Evolutionary conservation across 2,329 filamentous ascomycete genomes (phyloP), one percentile per base, ranked within the genome.

Genomic region (Golovinomyces cichoracearum): DNA sequence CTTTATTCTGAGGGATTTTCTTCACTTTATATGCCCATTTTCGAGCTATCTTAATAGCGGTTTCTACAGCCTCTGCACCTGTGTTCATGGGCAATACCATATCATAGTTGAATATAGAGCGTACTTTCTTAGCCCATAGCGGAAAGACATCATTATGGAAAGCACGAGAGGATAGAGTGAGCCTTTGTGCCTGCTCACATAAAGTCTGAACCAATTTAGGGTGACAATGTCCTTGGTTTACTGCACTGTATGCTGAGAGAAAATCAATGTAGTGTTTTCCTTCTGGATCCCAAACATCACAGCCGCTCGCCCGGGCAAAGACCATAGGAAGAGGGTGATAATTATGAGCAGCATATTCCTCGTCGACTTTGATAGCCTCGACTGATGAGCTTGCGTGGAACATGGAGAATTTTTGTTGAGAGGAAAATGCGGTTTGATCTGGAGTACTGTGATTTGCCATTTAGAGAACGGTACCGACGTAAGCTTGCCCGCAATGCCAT

Each of bases 71-170:
- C 66, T 95, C 88, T 21, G 88, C 88, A 51, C 88, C 88, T 1
- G 88, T 95, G 69, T 94, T 94, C 86, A 95, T 94, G 55, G 88
- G 88, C 63, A 95, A 66, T 29, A 93, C 84, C 88, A 94, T 94
- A 65, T 95, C 88, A 63, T 92, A 95, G 53, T 84, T 85, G 63
- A 94, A 93, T 62, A 83, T 78, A 55, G 75, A 66, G 57, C 83
- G 86, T 54, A 93, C 79, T 66, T 90, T 93, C 66, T 93, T 80
- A 5, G 88, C 88, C 71, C 93, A 95, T 54, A 80, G 78, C 50
- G 88, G 88, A 67, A 95, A 95, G 53, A 95, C 90, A 68, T 95
- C 88, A 63, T 95, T 98, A 72, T 95, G 80, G 68, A 95, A 98
- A 47, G 90, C 90, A 52, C 88, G 77, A 52, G 85, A 93, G 65